phyloP scores from a whole-genome alignment of 2,329 filamentous ascomycete genomes.

The Hawksworthiomyces lignivorus region DNA sequence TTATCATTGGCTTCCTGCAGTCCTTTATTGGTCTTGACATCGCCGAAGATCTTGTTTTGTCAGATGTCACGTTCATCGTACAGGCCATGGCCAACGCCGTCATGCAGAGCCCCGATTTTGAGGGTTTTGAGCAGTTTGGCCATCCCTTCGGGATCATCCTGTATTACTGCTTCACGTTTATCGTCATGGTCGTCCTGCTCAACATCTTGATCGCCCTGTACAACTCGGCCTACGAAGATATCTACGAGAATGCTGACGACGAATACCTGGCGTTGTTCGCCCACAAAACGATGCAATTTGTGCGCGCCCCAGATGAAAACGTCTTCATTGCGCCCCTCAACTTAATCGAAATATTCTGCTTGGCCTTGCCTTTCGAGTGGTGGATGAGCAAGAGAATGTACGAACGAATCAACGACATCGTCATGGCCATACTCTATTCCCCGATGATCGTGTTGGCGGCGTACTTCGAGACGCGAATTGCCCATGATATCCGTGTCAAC shows the following conservation, averaged over 20 bases:
- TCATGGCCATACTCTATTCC: slow-evolving; percentile 64
- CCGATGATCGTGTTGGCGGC: slow-evolving; percentile 77
- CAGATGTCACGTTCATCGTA: slow-evolving; percentile 66
- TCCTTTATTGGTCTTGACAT: slow-evolving; percentile 89
- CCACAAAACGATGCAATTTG: slow-evolving; percentile 93
- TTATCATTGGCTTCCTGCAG: slow-evolving; percentile 83
- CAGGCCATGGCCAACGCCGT: slow-evolving; percentile 83
- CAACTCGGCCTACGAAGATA: slow-evolving; percentile 93
- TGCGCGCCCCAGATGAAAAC: slow-evolving; percentile 94
- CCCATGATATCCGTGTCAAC: slow-evolving; percentile 62
- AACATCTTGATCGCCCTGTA: slow-evolving; percentile 97
- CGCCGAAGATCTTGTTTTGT: slow-evolving; percentile 61
- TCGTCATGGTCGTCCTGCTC: slow-evolving; percentile 77
- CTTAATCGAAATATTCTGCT: slow-evolving; percentile 74
- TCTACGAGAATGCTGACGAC: slow-evolving; percentile 86
- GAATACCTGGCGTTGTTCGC: slow-evolving; percentile 92
- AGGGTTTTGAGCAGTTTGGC: slow-evolving; percentile 79
- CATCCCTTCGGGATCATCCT: slow-evolving; percentile 90
- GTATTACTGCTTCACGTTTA: slow-evolving; percentile 96
- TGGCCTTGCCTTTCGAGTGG: slow-evolving; percentile 85
- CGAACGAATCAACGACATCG: slow-evolving; percentile 73
- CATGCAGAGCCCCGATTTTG: slow-evolving; percentile 87
- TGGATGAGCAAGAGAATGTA: slow-evolving; percentile 75
- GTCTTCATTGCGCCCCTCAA: slow-evolving; percentile 97
- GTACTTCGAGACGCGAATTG: slow-evolving; percentile 58